A percentile compares a stretch with the other conserved stretches of the same genome.
Conservation (phyloP, 768 basidiomycete species). For the Xerocomus spinulosus region DNA sequence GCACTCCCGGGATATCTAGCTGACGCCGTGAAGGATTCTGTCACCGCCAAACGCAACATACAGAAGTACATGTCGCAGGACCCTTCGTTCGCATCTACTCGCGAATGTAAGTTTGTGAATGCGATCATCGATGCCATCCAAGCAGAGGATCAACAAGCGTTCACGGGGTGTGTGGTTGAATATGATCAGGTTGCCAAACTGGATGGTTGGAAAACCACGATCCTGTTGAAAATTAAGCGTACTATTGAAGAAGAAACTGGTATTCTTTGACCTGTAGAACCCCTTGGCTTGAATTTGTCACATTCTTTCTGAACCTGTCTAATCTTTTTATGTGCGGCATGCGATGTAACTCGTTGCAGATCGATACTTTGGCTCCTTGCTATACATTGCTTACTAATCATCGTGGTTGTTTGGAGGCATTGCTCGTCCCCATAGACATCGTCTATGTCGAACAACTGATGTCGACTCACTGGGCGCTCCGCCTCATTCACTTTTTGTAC, state of each 20-base stretch:
- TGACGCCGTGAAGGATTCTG: slow-evolving; percentile 58
- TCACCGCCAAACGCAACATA: slow-evolving; percentile 78
- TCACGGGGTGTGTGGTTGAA: slow-evolving; percentile 82
- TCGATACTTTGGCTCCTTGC: too few species aligned
- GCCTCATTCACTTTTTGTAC: slow-evolving; percentile 57
- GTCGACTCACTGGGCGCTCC: slow-evolving; percentile 45
- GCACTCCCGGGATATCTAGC: not conserved
- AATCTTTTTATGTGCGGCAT: too few species aligned
- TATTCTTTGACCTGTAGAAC: slow-evolving; percentile 23
- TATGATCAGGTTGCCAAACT: slow-evolving; percentile 90
- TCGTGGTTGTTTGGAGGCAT: too few species aligned
- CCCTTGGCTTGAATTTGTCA: too few species aligned
- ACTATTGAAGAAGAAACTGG: slow-evolving; percentile 56
- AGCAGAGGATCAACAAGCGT: slow-evolving; percentile 63
- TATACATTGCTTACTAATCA: too few species aligned
- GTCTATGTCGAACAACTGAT: slow-evolving; percentile 23
- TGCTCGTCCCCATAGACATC: too few species aligned
- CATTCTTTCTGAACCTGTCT: too few species aligned
- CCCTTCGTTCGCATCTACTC: slow-evolving; percentile 77
- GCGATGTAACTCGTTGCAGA: too few species aligned
- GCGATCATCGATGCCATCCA: slow-evolving; percentile 76
- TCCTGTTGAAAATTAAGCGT: slow-evolving; percentile 88
- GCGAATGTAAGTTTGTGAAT: slow-evolving; percentile 86
- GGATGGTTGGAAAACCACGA: slow-evolving; percentile 93
- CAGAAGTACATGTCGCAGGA: slow-evolving; percentile 77